phyloP scores from a whole-genome alignment of 1,139 yeast genomes.

The Zygoascus hellenicus region DNA sequence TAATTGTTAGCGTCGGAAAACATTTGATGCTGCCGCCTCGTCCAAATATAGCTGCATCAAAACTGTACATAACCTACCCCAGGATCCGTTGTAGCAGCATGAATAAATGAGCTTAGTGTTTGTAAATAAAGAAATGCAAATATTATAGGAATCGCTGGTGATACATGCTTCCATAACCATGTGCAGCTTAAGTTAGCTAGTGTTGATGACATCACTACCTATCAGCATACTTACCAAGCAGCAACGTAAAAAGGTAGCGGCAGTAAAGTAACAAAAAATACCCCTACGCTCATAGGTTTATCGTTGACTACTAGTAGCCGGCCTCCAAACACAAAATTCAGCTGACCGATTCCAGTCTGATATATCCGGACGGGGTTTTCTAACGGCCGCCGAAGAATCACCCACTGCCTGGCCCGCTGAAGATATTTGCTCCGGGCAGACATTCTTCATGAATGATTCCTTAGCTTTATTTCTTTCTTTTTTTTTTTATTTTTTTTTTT shows the following conservation, averaged over 20 bases:
- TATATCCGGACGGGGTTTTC: slow-evolving; percentile 10
- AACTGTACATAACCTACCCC: slow-evolving; percentile 39
- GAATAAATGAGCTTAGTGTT: slow-evolving; percentile 44
- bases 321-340: slow-evolving; percentile 58
- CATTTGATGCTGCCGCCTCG: not conserved
- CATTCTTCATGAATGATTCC: no score
- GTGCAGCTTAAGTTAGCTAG: slow-evolving; percentile 32
- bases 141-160: slow-evolving; percentile 53
- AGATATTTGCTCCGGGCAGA: not conserved
- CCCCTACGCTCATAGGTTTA: slow-evolving; percentile 37
- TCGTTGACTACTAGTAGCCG: slow-evolving; percentile 42
- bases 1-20: slow-evolving; percentile 5
- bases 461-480: no score
- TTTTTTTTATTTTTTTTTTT: no score
- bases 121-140: slow-evolving; percentile 56
- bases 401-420: slow-evolving; percentile 8
- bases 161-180: slow-evolving; percentile 54
- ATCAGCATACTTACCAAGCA: slow-evolving; percentile 35
- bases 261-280: slow-evolving; percentile 36
- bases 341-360: slow-evolving; percentile 10
- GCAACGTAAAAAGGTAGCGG: slow-evolving; percentile 50
- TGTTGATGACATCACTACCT: not conserved
- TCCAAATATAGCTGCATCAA: not conserved
- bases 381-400: not conserved
- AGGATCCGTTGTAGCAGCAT: slow-evolving; percentile 60